Evolutionary conservation across 2,329 filamentous ascomycete genomes (phyloP).

Genomic region (Penicillium sp.): DNA sequence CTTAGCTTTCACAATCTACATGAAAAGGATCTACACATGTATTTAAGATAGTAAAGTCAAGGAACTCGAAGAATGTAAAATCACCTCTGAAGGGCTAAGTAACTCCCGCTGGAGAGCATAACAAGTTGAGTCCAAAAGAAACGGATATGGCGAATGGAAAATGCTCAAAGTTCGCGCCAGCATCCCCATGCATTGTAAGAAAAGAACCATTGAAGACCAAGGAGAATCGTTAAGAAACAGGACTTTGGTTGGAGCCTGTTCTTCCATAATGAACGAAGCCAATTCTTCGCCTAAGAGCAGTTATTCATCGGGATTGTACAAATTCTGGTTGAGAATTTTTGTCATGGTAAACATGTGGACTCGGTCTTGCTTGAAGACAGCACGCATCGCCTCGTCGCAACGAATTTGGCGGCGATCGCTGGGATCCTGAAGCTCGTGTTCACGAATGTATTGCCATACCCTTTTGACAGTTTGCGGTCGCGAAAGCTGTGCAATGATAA

Average conservation of each 20-base stretch:
- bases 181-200: slow-evolving; percentile 35
- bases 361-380: slow-evolving; percentile 84
- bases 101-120: slow-evolving; percentile 36
- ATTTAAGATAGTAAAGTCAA: slow-evolving; percentile 9
- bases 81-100: slow-evolving; percentile 26
- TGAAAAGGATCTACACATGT: background rate
- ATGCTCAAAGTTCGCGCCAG: slow-evolving; percentile 26
- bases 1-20: background rate
- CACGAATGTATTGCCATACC: slow-evolving; percentile 94
- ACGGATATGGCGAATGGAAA: slow-evolving; percentile 19
- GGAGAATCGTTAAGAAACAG: slow-evolving; percentile 29
- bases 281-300: background rate
- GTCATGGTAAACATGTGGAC: slow-evolving; percentile 99
- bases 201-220: slow-evolving; percentile 13
- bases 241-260: slow-evolving; percentile 9
- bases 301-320: slow-evolving; percentile 79
- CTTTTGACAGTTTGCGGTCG: slow-evolving; percentile 94
- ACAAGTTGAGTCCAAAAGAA: slow-evolving; percentile 12
- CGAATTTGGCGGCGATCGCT: slow-evolving; percentile 86
- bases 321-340: slow-evolving; percentile 84
- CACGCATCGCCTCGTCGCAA: slow-evolving; percentile 88
- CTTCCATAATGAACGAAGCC: slow-evolving; percentile 16
- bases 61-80: background rate
- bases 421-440: slow-evolving; percentile 83
- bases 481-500: slow-evolving; percentile 62